Percentiles rank a stretch among this genome's conserved stretches.
Conservation (phyloP, 139 green algal species). For the Limnomonas spitsbergensis region DNA sequence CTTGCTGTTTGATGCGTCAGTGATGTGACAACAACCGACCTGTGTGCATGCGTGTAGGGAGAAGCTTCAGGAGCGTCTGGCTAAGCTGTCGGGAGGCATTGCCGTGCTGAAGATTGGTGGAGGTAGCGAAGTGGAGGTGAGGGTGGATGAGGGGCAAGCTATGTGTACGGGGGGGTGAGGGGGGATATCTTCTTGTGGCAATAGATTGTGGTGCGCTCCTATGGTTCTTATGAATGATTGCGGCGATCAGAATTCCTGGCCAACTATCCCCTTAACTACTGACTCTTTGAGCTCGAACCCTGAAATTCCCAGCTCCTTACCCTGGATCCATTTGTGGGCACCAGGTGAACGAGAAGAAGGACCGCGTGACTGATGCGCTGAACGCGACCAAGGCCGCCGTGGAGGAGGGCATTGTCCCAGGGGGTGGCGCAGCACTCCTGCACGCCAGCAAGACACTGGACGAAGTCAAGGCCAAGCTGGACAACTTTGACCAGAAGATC, state of each 20-base stretch:
- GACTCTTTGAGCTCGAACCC: too few species aligned
- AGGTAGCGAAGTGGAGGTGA: constrained; percentile 77
- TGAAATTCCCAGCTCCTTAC: too few species aligned
- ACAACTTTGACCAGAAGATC: constrained; percentile 98
- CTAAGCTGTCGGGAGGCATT: constrained; percentile 96
- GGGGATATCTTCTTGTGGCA: too few species aligned
- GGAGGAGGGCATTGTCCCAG: constrained; percentile 98
- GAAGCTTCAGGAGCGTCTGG: constrained; percentile 97
- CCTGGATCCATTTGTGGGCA: too few species aligned
- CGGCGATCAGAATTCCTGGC: too few species aligned
- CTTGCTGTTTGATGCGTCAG: too few species aligned
- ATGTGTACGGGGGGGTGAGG: too few species aligned
- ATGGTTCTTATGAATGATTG: too few species aligned
- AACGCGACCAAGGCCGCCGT: constrained; percentile 99
- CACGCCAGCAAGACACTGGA: constrained; percentile 84
- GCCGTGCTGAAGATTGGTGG: constrained; percentile 97
- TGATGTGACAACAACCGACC: too few species aligned
- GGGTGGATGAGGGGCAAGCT: too few species aligned
- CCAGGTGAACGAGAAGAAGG: constrained; percentile 96
- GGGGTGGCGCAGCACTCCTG: constrained; percentile 85
- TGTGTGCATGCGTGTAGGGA: constrained; percentile 74
- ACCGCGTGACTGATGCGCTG: constrained; percentile 95
- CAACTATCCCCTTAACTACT: too few species aligned
- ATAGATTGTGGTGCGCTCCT: too few species aligned
- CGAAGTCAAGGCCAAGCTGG: constrained; percentile 41